Base-by-base conservation (phyloP, 805 yeast species). In the Metschnikowia reukaufii region DNA sequence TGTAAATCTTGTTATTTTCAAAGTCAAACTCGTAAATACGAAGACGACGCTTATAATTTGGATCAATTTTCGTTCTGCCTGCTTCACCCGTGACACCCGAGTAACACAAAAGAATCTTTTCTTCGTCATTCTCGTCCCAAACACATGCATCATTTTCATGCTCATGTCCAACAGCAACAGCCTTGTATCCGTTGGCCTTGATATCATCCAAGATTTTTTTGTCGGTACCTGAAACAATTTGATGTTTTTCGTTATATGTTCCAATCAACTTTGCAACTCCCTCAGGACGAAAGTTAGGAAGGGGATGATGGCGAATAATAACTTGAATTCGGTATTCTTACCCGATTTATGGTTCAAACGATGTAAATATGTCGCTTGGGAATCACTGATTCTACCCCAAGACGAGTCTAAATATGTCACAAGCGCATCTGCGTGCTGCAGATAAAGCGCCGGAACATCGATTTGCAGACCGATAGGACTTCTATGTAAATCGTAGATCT, bases 71-170 rank as follows among this genome's bases (percentile, higher is more conserved):
- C 1, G 75, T 65, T 9, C 48, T 53, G 6, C 68, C 76, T 13
- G 68, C 61, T 30, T 63, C 67, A 2, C 76, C 77, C 6, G 74
- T 62, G 5, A 67, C 62, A 25, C 73, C 64, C 39, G 60, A 61
- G 55, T 68, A 72, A 51, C 77, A 72, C 27, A 72, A 58, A 70
- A 74, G 70, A 36, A 69, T 60, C 23, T 52, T 51, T 18, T 39
- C 44, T 6, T 40, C 47, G 10, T 51, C 52, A 7, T 30, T 41
- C 23, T 58, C 59, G 31, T 60, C 55, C 45, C 67, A 49, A 18
- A 72, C 55, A 44, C 77, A 72, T 2, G 72, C 74, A 47, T 72
- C 76, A 50, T 72, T 72, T 36, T 66, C 70, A 50, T 72, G 76
- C 50, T 72, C 76, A 49, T 72, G 76, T 6, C 75, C 74, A 4